phyloP scores from a whole-genome alignment of 2,329 filamentous ascomycete species.

The Arthrobotrys iridis region DNA sequence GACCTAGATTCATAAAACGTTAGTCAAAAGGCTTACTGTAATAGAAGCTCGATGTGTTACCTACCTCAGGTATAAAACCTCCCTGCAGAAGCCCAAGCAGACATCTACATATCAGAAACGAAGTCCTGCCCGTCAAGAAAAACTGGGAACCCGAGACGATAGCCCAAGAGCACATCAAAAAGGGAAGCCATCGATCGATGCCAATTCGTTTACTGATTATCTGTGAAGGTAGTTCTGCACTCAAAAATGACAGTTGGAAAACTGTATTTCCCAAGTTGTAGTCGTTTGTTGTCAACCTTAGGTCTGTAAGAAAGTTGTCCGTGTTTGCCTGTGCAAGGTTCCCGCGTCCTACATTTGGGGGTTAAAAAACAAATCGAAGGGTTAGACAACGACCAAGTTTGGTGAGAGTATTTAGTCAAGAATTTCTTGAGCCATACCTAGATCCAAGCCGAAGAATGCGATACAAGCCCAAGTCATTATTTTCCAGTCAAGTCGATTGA shows the following conservation, averaged over 20 bases:
- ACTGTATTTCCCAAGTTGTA: slow-evolving; percentile 70
- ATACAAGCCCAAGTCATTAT: slow-evolving; percentile 36
- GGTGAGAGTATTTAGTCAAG: too few relatives aligned
- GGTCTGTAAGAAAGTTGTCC: slow-evolving; percentile 9
- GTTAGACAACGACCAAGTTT: too few relatives aligned
- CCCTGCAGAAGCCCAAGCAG: slow-evolving; percentile 64
- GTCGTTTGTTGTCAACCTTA: slow-evolving; percentile 30
- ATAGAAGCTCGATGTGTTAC: neutral
- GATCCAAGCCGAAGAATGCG: slow-evolving; percentile 37
- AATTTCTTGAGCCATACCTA: slow-evolving; percentile 11
- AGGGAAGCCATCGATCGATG: slow-evolving; percentile 70
- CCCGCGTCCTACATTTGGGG: slow-evolving; percentile 13
- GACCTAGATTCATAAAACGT: neutral
- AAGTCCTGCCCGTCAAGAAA: slow-evolving; percentile 64
- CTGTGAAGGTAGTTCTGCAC: slow-evolving; percentile 71
- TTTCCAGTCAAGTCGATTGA: slow-evolving; percentile 19
- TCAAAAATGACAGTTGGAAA: slow-evolving; percentile 67
- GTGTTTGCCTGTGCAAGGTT: slow-evolving; percentile 36
- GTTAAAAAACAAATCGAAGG: too few relatives aligned
- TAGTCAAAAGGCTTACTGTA: neutral
- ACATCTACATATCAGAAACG: slow-evolving; percentile 63
- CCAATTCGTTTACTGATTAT: slow-evolving; percentile 70
- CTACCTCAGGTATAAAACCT: slow-evolving; percentile 58
- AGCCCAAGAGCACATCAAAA: slow-evolving; percentile 69
- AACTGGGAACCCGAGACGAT: slow-evolving; percentile 66